These are phyloP conservation scores for Cyanophora paradoxa DNA, from an alignment of 78 protist genomes.

Conservation along the genomic window DNA sequence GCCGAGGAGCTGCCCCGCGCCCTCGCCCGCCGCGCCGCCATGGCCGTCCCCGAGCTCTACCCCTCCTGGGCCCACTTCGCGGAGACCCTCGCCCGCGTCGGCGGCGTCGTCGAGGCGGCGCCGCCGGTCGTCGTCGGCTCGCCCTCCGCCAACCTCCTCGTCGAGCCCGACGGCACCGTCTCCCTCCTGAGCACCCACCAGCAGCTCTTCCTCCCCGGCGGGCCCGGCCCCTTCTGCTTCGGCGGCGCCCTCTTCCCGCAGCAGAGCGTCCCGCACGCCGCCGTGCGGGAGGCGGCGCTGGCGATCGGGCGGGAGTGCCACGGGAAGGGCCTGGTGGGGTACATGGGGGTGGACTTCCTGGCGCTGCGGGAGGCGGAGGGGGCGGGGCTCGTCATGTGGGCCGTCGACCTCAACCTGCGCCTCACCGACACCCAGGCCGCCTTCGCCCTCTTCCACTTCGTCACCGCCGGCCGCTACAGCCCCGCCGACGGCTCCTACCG, in stretches of 20 bases:
- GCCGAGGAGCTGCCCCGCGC: neutral
- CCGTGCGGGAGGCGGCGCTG: conserved; percentile 1
- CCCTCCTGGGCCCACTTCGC: conserved; percentile 4
- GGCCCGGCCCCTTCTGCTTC: no score
- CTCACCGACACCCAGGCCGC: neutral
- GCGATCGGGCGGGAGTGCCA: neutral
- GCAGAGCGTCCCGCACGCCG: neutral
- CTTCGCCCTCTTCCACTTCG: neutral
- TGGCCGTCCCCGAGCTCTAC: neutral
- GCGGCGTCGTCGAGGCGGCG: conserved; percentile 15
- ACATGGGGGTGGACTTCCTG: conserved; percentile 8
- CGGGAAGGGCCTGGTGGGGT: conserved; percentile 8
- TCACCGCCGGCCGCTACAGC: neutral
- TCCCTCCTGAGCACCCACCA: neutral
- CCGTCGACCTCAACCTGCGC: conserved; percentile 3
- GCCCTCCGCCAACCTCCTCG: neutral
- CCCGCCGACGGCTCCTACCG: neutral
- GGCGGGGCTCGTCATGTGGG: neutral
- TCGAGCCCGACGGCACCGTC: conserved; percentile 11
- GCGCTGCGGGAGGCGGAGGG: neutral
- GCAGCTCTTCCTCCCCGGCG: neutral
- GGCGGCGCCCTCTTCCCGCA: conserved; percentile 9
- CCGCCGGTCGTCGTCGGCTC: neutral
- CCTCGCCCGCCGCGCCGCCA: neutral
- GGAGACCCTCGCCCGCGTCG: conserved; percentile 18